Evolutionary conservation across 148 eudicot genomes (phyloP).

Genomic region (Hydrangea macrophylla): DNA sequence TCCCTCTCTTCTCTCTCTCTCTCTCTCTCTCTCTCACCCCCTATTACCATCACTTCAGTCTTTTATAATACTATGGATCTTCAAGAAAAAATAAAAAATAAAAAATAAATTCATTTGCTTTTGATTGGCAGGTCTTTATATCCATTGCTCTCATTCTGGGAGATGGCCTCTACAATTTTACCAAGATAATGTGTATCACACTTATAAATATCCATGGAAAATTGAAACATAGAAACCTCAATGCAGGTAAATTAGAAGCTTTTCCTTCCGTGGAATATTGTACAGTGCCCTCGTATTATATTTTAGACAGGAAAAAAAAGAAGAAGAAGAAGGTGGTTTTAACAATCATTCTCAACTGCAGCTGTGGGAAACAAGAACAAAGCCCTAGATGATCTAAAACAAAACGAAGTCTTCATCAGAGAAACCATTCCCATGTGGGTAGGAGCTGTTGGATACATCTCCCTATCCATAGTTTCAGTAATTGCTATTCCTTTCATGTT

Average conservation of each 20-base stretch:
- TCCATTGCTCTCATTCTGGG: slow-evolving; percentile 75
- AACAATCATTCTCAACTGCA: neutral
- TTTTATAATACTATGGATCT: neutral
- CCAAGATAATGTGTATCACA: slow-evolving; percentile 42
- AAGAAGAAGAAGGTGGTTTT: too few species aligned
- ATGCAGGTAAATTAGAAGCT: slow-evolving; percentile 22
- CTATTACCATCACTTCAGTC: too few species aligned
- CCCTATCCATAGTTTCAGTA: slow-evolving; percentile 35
- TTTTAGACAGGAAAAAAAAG: too few species aligned
- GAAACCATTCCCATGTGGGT: slow-evolving; percentile 60
- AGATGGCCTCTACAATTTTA: slow-evolving; percentile 70
- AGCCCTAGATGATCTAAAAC: slow-evolving; percentile 20
- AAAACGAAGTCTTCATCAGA: slow-evolving; percentile 42
- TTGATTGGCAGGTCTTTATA: slow-evolving; percentile 57
- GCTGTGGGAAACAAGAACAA: slow-evolving; percentile 18
- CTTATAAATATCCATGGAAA: slow-evolving; percentile 27
- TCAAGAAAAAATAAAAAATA: too few species aligned
- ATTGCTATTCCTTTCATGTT: slow-evolving; percentile 52
- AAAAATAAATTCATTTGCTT: too few species aligned
- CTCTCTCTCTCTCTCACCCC: neutral
- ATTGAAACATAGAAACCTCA: slow-evolving; percentile 17
- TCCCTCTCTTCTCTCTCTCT: neutral
- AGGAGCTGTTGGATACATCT: slow-evolving; percentile 40
- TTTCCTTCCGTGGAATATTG: too few species aligned
- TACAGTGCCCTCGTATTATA: too few species aligned